Percentiles rank a stretch among this genome's conserved stretches.
phyloP scores from a whole-genome alignment of 2,329 filamentous ascomycete genomes.

The Aspergillus niger region DNA sequence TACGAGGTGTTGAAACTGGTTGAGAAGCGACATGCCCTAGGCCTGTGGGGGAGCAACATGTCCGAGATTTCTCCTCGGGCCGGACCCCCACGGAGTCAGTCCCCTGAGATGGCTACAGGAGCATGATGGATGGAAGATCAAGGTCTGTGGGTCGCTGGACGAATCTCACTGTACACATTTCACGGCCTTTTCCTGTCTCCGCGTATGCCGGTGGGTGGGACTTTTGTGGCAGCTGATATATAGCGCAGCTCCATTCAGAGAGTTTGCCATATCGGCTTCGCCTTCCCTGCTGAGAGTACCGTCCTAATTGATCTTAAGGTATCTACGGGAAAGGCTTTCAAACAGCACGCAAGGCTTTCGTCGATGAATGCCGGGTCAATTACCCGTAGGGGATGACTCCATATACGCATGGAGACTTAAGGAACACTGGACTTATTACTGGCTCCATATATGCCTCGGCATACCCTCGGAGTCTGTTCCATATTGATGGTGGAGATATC shows the following conservation, averaged over 20 bases:
- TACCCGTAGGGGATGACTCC: no score
- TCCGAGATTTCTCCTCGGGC: constrained; percentile 34
- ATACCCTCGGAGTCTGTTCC: no score
- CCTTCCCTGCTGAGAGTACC: neutral
- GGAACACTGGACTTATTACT: no score
- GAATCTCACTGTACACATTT: neutral
- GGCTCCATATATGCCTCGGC: no score
- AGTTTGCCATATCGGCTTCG: neutral
- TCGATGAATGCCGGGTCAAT: no score
- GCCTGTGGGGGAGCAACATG: constrained; percentile 40
- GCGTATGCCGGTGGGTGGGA: neutral
- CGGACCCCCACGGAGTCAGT: constrained; percentile 23
- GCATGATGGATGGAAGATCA: neutral
- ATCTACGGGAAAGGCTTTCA: no score
- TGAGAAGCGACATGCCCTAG: constrained; percentile 37
- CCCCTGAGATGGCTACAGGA: neutral
- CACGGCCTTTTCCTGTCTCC: neutral
- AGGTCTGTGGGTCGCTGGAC: neutral
- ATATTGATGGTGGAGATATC: no score
- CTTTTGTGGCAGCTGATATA: neutral
- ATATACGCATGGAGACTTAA: no score
- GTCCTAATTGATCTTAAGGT: neutral
- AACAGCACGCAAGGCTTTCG: no score
- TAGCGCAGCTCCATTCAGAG: neutral
- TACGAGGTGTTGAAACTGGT: constrained; percentile 36